phyloP scores from a whole-genome alignment of 2,329 filamentous ascomycete species.

The Aspergillus bombycis region DNA sequence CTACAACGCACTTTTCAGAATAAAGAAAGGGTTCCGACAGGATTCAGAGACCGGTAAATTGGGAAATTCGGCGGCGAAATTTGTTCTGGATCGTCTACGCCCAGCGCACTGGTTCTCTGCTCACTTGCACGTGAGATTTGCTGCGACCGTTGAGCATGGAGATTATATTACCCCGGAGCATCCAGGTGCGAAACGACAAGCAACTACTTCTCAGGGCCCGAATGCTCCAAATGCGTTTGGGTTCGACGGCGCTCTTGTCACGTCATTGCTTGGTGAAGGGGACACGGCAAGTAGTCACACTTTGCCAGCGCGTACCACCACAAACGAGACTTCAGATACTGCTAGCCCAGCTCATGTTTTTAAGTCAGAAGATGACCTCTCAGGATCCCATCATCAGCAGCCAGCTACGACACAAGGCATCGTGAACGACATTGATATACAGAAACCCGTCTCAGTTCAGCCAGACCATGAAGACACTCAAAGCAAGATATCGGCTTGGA shows the following conservation, averaged over 20 bases:
- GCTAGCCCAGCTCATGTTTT: background rate
- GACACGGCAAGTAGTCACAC: background rate
- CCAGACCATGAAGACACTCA: constrained; percentile 8
- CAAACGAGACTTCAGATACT: background rate
- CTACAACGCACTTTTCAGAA: constrained; percentile 65
- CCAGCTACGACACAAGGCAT: background rate
- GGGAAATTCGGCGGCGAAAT: constrained; percentile 77
- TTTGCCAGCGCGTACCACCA: background rate
- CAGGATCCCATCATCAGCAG: background rate
- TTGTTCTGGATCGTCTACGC: constrained; percentile 78
- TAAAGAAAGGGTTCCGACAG: constrained; percentile 73
- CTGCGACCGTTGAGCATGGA: constrained; percentile 62
- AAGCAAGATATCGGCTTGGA: constrained; percentile 41
- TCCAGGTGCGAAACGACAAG: constrained; percentile 4
- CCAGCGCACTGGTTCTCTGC: constrained; percentile 92
- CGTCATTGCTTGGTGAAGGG: constrained; percentile 17
- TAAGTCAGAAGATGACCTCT: background rate
- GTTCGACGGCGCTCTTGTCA: constrained; percentile 23
- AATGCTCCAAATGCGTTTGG: constrained; percentile 19
- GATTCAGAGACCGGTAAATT: constrained; percentile 77
- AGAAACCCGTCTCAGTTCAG: background rate
- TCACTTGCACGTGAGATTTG: constrained; percentile 87
- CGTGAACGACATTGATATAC: background rate
- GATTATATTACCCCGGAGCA: constrained; percentile 26
- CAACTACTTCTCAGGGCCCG: constrained; percentile 2